Evolutionary conservation across 2,329 filamentous ascomycete genomes (phyloP).

Genomic region (Paramyrothecium sp.): DNA sequence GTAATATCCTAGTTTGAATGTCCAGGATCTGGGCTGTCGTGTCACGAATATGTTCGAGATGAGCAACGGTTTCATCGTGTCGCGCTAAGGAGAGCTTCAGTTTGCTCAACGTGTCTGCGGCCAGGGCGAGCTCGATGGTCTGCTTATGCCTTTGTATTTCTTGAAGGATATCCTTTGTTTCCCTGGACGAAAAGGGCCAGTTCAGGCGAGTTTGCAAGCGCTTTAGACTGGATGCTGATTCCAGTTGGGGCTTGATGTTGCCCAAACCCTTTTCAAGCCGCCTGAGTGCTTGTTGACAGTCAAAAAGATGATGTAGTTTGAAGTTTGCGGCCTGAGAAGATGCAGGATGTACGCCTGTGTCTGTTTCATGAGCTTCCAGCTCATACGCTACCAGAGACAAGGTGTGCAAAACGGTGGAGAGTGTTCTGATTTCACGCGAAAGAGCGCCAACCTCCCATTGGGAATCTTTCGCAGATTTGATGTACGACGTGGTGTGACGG

Average conservation of each 20-base stretch:
- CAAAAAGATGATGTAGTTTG: not conserved
- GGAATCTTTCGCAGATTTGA: not conserved
- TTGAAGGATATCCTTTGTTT: constrained; percentile 5
- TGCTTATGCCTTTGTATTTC: constrained; percentile 11
- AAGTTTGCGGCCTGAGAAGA: too few relatives aligned
- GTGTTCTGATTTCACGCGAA: constrained; percentile 1
- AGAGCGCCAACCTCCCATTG: constrained; percentile 2
- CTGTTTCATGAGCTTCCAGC: not conserved
- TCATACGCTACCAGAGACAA: not conserved
- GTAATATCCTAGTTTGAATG: constrained; percentile 5
- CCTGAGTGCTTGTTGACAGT: not conserved
- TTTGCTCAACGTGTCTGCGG: constrained; percentile 8
- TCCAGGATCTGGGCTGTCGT: not conserved
- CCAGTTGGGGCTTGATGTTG: not conserved
- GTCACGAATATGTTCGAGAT: not conserved
- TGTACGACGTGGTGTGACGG: not conserved
- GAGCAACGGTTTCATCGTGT: not conserved
- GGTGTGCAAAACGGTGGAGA: not conserved
- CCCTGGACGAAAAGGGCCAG: constrained; percentile 10
- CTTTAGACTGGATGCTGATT: not conserved
- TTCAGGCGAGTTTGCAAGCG: constrained; percentile 4
- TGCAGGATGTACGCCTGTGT: not conserved
- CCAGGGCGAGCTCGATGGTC: constrained; percentile 6
- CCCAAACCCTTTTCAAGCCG: not conserved
- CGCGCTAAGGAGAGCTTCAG: not conserved